These are phyloP conservation scores for Cyberlindnera mississippiensis DNA, from an alignment of 805 yeast species.

Conservation along the genomic window DNA sequence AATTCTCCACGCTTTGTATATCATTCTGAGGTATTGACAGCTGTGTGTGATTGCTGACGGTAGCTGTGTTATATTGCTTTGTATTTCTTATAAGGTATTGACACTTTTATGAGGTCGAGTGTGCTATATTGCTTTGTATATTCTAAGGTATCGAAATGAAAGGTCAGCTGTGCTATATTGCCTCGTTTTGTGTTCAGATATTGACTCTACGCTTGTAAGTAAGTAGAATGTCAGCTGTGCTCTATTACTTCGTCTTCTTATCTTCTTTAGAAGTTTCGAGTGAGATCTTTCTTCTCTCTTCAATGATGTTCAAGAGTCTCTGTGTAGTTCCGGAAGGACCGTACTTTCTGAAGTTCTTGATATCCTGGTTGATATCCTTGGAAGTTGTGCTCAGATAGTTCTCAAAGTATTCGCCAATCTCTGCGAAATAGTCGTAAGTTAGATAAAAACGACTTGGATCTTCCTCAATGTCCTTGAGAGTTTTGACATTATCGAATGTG, in stretches of 20 bases:
- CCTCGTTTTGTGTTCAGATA: too few species aligned
- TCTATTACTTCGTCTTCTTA: constrained; percentile 15
- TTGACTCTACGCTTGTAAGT: too few species aligned
- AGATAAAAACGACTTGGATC: constrained; percentile 46
- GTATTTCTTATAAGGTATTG: too few species aligned
- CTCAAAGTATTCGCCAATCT: constrained; percentile 48
- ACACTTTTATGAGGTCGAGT: too few species aligned
- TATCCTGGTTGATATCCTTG: constrained; percentile 36
- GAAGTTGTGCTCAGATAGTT: constrained; percentile 31
- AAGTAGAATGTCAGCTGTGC: too few species aligned
- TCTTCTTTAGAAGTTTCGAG: too few species aligned
- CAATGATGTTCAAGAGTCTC: constrained; percentile 32
- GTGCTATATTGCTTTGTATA: constrained; percentile 56
- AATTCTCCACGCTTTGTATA: constrained; percentile 55
- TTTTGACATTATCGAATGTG: constrained; percentile 39
- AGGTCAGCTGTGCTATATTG: too few species aligned
- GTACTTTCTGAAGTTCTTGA: constrained; percentile 62
- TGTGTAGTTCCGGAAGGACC: constrained; percentile 56
- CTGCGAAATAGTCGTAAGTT: constrained; percentile 51
- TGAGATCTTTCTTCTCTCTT: constrained; percentile 18
- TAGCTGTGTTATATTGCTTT: too few species aligned
- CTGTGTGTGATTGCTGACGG: too few species aligned
- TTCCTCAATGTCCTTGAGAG: constrained; percentile 36
- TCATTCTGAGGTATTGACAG: constrained; percentile 36
- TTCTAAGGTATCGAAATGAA: constrained; percentile 30